Conservation (phyloP, 352 stramenopile species). For the Phytophthora fragariaefolia region DNA sequence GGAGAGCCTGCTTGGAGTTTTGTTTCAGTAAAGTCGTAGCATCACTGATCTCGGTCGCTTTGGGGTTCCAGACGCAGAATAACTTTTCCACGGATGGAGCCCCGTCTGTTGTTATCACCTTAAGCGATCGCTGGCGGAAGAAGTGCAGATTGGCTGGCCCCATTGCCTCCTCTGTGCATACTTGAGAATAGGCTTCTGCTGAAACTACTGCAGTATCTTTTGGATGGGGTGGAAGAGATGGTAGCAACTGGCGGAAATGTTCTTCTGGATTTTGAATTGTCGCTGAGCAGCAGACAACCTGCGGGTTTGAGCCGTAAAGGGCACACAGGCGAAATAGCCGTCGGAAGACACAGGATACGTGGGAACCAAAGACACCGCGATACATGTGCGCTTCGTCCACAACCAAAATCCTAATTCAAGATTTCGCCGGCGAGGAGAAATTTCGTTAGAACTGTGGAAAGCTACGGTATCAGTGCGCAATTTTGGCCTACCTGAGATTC, state of each 20-base stretch:
- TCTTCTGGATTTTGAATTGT: constrained; percentile 94
- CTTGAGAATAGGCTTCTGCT: neutral
- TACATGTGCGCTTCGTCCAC: constrained; percentile 96
- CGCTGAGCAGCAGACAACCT: constrained; percentile 96
- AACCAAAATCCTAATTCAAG: constrained; percentile 79
- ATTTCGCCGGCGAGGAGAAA: no score
- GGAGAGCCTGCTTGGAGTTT: neutral
- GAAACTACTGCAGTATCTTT: neutral
- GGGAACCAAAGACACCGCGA: constrained; percentile 85
- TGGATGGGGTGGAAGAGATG: constrained; percentile 47
- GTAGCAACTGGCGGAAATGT: constrained; percentile 94
- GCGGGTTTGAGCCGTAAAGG: constrained; percentile 78
- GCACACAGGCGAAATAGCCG: constrained; percentile 90
- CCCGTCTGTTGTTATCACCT: constrained; percentile 90
- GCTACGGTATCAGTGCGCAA: no score
- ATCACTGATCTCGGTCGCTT: constrained; percentile 35
- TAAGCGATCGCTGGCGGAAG: constrained; percentile 58
- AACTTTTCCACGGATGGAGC: constrained; percentile 92
- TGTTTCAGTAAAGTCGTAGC: neutral
- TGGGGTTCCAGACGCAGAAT: constrained; percentile 97
- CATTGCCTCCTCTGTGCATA: neutral
- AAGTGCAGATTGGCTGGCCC: constrained; percentile 62
- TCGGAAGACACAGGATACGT: constrained; percentile 90
- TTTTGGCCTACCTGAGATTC: constrained; percentile 87
- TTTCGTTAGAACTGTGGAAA: neutral